Evolutionary conservation across 805 yeast genomes (phyloP), one percentile per base, ranked within the genome.

Genomic region (Ogataea glucozyma): DNA sequence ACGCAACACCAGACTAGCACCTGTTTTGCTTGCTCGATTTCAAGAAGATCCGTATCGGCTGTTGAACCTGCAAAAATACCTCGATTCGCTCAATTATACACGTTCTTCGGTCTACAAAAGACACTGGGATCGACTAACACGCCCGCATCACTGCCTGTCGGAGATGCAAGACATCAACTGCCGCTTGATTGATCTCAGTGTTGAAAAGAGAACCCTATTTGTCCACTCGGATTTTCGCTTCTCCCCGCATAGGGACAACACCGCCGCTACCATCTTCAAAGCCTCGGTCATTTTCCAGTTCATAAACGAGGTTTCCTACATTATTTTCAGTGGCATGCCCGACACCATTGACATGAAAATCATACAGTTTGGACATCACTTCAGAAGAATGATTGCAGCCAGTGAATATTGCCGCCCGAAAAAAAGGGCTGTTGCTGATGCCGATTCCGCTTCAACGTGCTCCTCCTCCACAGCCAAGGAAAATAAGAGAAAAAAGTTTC

Each of bases 81-180:
- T 47, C 10, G 29, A 26, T 16, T 30, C 41, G 14, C 26, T 49
- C 7, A 40, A 38, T 6, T 26, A 23, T 14, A 22, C 14, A 22
- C 3, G 13, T 5, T 11, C 16, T 9, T 4, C 16, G 16, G 18
- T 6, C 31, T 13, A 27, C 18, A 10, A 11, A 6, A 13, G 26
- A 7, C 26, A 7, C 11, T 7, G 10, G 10, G 26, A 22, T 22
- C 26, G 10, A 11, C 11, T 20, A 16, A 27, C 30, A 6, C 26
- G 19, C 19, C 41, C 44, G 4, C 18, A 21, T 17, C 12, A 22
- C 12, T n/a, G 38, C 1, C 16, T 43, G 20, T 17, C 32, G 10
- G 30, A 30, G 13, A 10, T 50, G 38, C 20, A 31, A 14, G 17
- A 18, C 18, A 41, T 47, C 40, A 47, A 46, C 12, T 19, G 31